Evolutionary conservation across 768 basidiomycete genomes (phyloP).

Genomic region (Hericium coralloides): DNA sequence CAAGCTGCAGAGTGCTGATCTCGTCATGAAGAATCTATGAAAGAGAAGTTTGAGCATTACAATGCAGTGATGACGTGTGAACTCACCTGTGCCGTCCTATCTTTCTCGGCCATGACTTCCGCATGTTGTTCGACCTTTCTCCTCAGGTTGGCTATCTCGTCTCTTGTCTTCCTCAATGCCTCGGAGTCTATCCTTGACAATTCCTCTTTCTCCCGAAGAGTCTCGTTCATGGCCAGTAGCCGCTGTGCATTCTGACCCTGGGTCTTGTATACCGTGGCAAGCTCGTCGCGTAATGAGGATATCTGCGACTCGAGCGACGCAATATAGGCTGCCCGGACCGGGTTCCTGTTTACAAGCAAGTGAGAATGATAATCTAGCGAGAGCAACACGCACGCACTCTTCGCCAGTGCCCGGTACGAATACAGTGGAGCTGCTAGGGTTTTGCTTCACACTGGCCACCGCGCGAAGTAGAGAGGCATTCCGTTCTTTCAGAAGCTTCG

Average conservation of each 20-base stretch:
- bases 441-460: constrained; percentile 60
- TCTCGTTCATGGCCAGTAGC: constrained; percentile 89
- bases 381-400: constrained; percentile 47
- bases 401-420: constrained; percentile 53
- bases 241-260: constrained; percentile 95
- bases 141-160: constrained; percentile 61
- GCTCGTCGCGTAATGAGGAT: constrained; percentile 82
- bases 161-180: constrained; percentile 63
- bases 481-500: constrained; percentile 84
- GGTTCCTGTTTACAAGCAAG: constrained; percentile 42
- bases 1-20: constrained; percentile 84
- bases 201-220: constrained; percentile 89
- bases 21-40: constrained; percentile 88
- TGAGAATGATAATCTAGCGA: not conserved
- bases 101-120: constrained; percentile 84
- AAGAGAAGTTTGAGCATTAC: constrained; percentile 5
- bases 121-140: constrained; percentile 77
- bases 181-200: constrained; percentile 74
- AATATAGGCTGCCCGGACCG: constrained; percentile 82
- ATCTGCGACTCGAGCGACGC: constrained; percentile 91
- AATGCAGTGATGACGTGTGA: not conserved
- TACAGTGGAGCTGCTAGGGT: constrained; percentile 54
- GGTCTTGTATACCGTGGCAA: constrained; percentile 92
- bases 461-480: constrained; percentile 85
- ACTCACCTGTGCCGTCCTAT: constrained; percentile 76